Conservation (phyloP, 768 basidiomycete genomes). For the Lyophyllum atratum region DNA sequence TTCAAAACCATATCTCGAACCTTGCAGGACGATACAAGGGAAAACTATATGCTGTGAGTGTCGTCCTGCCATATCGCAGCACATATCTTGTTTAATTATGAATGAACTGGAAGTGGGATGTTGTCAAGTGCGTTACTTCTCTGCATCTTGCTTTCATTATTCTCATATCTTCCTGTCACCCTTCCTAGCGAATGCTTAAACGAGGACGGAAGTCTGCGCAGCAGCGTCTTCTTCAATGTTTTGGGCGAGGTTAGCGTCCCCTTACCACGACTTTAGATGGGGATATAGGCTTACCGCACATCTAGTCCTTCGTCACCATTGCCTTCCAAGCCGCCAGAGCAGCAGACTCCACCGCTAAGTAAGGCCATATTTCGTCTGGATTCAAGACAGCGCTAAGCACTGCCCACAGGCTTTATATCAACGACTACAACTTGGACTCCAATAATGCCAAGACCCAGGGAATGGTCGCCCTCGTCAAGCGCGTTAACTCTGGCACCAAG, state of each 20-base stretch:
- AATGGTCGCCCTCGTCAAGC: slow-evolving; percentile 39
- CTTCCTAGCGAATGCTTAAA: slow-evolving; percentile 47
- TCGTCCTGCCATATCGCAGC: not conserved
- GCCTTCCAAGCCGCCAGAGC: slow-evolving; percentile 52
- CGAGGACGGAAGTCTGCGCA: slow-evolving; percentile 49
- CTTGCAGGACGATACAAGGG: slow-evolving; percentile 49
- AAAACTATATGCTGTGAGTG: slow-evolving; percentile 38
- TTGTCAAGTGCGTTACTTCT: slow-evolving; percentile 38
- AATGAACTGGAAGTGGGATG: slow-evolving; percentile 36
- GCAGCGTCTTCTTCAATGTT: slow-evolving; percentile 49
- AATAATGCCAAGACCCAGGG: slow-evolving; percentile 47
- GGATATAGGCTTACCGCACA: not conserved
- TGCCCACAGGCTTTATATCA: slow-evolving; percentile 34
- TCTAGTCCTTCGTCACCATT: slow-evolving; percentile 47
- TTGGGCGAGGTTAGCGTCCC: slow-evolving; percentile 39
- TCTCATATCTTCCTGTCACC: not conserved
- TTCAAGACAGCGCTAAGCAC: not conserved
- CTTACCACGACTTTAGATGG: not conserved
- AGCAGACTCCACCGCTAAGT: slow-evolving; percentile 51
- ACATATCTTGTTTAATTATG: not conserved
- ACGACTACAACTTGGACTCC: slow-evolving; percentile 52
- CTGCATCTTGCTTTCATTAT: not conserved
- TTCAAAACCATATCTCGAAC: slow-evolving; percentile 48
- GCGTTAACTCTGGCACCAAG: slow-evolving; percentile 29
- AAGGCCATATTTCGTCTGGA: slow-evolving; percentile 1